phyloP scores from a whole-genome alignment of 2,329 filamentous ascomycete genomes.

The Claviceps monticola region DNA sequence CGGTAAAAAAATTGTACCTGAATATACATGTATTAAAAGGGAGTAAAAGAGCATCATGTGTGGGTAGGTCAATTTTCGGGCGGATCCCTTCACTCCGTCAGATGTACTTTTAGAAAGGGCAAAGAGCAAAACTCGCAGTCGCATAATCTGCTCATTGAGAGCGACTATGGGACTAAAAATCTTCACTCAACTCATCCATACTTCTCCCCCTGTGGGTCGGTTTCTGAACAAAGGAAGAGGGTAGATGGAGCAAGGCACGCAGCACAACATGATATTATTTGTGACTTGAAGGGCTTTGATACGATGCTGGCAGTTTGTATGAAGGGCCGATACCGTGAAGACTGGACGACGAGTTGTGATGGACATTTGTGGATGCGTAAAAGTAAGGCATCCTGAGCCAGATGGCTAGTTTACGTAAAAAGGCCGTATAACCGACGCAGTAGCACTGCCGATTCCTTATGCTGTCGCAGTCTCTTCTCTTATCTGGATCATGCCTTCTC shows the following conservation, averaged over 20 bases:
- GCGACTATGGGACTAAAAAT: neutral
- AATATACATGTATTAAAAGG: neutral
- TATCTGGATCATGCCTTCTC: neutral
- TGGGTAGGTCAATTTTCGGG: neutral
- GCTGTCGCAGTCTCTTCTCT: neutral
- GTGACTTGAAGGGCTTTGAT: neutral
- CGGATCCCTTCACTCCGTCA: neutral
- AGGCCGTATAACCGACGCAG: neutral
- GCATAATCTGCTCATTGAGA: neutral
- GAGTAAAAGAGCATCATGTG: neutral
- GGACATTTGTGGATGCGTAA: neutral
- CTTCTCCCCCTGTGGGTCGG: neutral
- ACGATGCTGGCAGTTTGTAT: no score
- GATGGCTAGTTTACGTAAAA: neutral
- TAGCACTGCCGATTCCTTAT: neutral
- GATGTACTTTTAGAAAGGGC: conserved; percentile 2
- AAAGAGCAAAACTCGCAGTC: neutral
- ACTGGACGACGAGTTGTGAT: neutral
- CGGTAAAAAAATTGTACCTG: neutral
- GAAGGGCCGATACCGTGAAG: neutral
- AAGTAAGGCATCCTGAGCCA: neutral
- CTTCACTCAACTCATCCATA: neutral
- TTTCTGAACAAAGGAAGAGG: neutral
- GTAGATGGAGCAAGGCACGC: neutral
- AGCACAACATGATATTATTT: neutral